A percentile compares a stretch with the other conserved stretches of the same genome.
Evolutionary conservation across 2,329 filamentous ascomycete species (phyloP).

Genomic region (Pseudovirgaria hyperparasitica): DNA sequence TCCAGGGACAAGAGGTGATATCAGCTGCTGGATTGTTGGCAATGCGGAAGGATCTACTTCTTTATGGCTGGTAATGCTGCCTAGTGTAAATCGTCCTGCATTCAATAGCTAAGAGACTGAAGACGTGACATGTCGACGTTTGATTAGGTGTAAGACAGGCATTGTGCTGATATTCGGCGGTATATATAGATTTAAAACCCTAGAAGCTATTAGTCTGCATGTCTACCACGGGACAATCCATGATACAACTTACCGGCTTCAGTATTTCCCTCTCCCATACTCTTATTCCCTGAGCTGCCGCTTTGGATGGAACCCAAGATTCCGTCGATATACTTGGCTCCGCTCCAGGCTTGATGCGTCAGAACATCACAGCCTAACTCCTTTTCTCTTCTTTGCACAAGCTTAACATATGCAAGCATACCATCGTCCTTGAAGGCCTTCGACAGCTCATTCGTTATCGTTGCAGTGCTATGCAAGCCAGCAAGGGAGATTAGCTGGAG

Average conservation of each 20-base stretch:
- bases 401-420: conserved; percentile 94
- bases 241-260: conserved; percentile 47
- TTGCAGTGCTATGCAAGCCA: conserved; percentile 50
- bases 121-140: too few relatives aligned
- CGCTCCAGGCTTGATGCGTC: conserved; percentile 84
- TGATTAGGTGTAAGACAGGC: too few relatives aligned
- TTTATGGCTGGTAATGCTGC: too few relatives aligned
- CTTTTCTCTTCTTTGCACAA: conserved; percentile 83
- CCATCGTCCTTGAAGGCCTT: conserved; percentile 76
- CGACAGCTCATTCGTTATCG: conserved; percentile 61
- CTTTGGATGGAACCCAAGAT: conserved; percentile 84
- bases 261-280: conserved; percentile 91
- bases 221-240: too few relatives aligned
- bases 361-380: conserved; percentile 84
- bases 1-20: too few relatives aligned
- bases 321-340: conserved; percentile 68
- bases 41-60: too few relatives aligned
- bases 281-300: conserved; percentile 76
- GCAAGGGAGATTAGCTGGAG: conserved; percentile 53
- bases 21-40: too few relatives aligned
- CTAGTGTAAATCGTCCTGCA: too few relatives aligned
- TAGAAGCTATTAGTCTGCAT: too few relatives aligned
- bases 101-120: too few relatives aligned
- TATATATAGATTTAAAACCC: too few relatives aligned
- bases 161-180: too few relatives aligned